Conservation (phyloP, 1,284 basidiomycete genomes). For the Ganoderma leucocontextum region DNA sequence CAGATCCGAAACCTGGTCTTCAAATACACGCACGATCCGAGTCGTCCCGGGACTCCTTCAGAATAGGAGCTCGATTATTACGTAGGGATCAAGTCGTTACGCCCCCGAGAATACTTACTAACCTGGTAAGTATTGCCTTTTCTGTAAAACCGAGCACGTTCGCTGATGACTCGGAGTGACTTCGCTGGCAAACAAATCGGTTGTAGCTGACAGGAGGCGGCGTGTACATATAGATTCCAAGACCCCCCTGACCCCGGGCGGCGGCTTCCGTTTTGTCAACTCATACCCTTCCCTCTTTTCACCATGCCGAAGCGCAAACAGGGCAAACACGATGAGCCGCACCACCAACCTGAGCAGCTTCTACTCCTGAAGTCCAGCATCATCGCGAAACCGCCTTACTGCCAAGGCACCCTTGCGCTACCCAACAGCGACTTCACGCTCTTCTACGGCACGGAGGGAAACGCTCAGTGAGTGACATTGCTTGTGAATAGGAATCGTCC, state of each 20-base stretch:
- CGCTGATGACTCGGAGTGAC: background rate
- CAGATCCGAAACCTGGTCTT: too few relatives aligned
- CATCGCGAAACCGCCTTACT: slow-evolving; percentile 23
- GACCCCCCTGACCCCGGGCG: too few relatives aligned
- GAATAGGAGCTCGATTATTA: too few relatives aligned
- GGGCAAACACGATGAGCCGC: background rate
- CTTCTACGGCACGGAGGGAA: slow-evolving; percentile 29
- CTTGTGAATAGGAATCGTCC: background rate
- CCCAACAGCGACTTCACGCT: slow-evolving; percentile 21
- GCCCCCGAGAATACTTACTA: too few relatives aligned
- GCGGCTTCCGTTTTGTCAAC: too few relatives aligned
- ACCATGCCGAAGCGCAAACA: background rate
- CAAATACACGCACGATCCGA: too few relatives aligned
- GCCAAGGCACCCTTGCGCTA: slow-evolving; percentile 24
- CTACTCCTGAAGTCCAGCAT: background rate
- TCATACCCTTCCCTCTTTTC: too few relatives aligned
- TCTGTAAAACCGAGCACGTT: background rate
- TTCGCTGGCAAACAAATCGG: background rate
- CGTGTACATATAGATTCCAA: too few relatives aligned
- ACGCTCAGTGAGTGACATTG: slow-evolving; percentile 18
- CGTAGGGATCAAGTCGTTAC: too few relatives aligned
- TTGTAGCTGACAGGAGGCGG: too few relatives aligned
- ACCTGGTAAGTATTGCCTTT: too few relatives aligned
- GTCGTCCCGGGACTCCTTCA: too few relatives aligned
- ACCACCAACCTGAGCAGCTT: background rate